These are phyloP conservation scores for Leishmania turanica DNA, from an alignment of 208 protist species.

Conservation along the genomic window DNA sequence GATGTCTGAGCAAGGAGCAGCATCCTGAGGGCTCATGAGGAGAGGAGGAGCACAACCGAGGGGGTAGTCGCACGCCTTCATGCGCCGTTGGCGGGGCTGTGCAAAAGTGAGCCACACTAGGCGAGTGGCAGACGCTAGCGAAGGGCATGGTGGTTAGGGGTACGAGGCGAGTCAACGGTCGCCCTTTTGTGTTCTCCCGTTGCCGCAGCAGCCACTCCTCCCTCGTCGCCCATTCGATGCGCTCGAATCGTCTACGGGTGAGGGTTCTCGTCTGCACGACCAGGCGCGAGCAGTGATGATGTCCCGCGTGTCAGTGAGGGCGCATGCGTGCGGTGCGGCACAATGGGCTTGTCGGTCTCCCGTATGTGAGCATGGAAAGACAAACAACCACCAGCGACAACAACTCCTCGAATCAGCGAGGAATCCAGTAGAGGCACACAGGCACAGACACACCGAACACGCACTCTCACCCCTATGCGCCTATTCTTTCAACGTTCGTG, in stretches of 20 bases:
- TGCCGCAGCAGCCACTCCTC: background rate
- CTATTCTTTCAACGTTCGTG: slow-evolving; percentile 51
- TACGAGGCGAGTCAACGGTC: background rate
- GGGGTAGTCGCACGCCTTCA: background rate
- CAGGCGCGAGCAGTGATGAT: background rate
- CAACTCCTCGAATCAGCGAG: background rate
- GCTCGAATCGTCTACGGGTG: background rate
- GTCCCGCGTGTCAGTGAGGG: background rate
- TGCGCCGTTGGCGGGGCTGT: background rate
- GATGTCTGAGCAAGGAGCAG: background rate
- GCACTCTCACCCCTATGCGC: background rate
- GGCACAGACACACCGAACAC: background rate
- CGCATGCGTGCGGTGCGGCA: background rate
- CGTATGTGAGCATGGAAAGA: background rate
- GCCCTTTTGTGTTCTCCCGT: background rate
- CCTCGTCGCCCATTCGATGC: background rate
- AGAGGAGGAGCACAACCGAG: background rate
- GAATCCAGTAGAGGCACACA: background rate
- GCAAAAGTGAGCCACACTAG: background rate
- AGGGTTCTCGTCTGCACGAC: background rate
- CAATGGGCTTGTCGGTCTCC: background rate
- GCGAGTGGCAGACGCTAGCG: background rate
- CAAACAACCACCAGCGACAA: background rate
- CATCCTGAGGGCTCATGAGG: background rate
- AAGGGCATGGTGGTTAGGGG: background rate